A percentile compares a stretch with the other conserved stretches of the same genome.
Conservation (phyloP, 177 flowering plant species). For the Vitis hybrid region DNA sequence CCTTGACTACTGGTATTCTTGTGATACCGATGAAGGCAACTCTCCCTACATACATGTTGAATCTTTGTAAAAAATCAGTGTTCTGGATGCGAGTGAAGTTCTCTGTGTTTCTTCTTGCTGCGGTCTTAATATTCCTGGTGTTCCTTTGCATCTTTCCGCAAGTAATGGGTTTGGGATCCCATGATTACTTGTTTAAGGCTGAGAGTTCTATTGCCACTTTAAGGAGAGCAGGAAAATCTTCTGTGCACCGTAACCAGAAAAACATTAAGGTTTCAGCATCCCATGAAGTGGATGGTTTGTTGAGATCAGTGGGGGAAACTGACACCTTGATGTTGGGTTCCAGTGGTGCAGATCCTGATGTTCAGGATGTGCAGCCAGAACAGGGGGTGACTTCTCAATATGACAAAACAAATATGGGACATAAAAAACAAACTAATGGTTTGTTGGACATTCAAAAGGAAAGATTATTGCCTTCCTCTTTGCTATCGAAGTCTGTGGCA, state of each 20-base stretch:
- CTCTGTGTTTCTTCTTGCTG: conserved; percentile 34
- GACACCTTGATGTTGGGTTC: conserved; percentile 23
- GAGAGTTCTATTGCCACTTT: conserved; percentile 22
- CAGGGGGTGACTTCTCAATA: conserved; percentile 17
- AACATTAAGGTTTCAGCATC: conserved; percentile 23
- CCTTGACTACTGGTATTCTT: conserved; percentile 51
- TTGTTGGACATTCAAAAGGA: conserved; percentile 16
- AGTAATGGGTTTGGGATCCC: conserved; percentile 26
- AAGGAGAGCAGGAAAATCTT: conserved; percentile 27
- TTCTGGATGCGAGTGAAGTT: conserved; percentile 51
- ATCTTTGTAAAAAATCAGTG: conserved; percentile 52
- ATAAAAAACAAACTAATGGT: conserved; percentile 11
- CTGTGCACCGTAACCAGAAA: conserved; percentile 23
- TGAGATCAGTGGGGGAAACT: conserved; percentile 29
- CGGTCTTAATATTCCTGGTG: conserved; percentile 32
- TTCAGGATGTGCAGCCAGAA: conserved; percentile 20
- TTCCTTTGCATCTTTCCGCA: conserved; percentile 39
- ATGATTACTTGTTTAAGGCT: conserved; percentile 29
- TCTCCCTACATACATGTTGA: conserved; percentile 46
- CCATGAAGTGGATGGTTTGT: conserved; percentile 22
- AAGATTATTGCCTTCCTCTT: conserved; percentile 17
- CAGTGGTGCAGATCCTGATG: conserved; percentile 20
- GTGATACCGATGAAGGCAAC: conserved; percentile 77
- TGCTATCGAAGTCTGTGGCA: conserved; percentile 20
- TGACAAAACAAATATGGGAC: conserved; percentile 19